Conservation (phyloP, 176 grass and related monocot species). For the Olyra latifolia region DNA sequence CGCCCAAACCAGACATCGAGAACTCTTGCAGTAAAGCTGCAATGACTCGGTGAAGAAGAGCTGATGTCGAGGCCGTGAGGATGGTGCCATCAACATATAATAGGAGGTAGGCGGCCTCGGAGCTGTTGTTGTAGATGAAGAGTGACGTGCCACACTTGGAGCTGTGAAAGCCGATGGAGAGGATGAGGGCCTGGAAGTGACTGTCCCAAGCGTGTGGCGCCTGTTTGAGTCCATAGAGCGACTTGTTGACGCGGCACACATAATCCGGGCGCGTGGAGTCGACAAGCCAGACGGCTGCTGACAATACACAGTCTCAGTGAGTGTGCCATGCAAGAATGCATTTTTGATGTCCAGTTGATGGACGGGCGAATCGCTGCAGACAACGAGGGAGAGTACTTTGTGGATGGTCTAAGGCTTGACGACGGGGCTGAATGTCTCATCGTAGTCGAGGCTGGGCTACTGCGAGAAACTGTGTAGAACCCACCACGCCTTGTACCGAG, state of each 20-base stretch:
- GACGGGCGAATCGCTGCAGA: background rate
- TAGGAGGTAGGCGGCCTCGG: background rate
- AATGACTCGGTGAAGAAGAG: background rate
- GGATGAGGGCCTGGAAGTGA: background rate
- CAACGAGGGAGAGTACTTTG: rapidly evolving
- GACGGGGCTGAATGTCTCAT: background rate
- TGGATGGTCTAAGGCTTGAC: background rate
- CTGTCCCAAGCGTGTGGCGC: no score
- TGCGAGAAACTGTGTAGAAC: background rate
- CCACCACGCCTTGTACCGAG: background rate
- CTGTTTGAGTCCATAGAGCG: no score
- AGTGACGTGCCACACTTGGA: background rate
- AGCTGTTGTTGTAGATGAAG: background rate
- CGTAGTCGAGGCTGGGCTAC: background rate
- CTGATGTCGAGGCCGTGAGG: no score
- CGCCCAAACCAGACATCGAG: no score
- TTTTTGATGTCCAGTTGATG: background rate
- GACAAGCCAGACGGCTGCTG: no score
- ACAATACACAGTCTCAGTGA: no score
- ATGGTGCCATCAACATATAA: background rate
- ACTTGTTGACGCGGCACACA: no score
- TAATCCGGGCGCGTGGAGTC: no score
- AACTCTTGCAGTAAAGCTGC: no score
- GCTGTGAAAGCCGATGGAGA: background rate
- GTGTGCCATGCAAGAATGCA: no score